A percentile compares a stretch with the other conserved stretches of the same genome.
Evolutionary conservation across 768 basidiomycete genomes (phyloP).

Genomic region (Lactarius akahatsu): DNA sequence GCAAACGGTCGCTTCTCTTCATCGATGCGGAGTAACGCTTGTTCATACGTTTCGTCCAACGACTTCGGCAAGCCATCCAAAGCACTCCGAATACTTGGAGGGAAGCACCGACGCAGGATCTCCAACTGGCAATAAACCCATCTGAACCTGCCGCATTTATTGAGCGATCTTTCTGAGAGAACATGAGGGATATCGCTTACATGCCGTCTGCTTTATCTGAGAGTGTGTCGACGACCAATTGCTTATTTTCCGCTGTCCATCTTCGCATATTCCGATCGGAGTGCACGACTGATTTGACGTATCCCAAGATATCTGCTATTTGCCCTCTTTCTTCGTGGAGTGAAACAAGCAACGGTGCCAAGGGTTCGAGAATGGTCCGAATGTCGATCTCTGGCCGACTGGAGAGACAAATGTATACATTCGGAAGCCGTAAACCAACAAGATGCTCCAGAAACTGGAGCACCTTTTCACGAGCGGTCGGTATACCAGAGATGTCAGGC

Average conservation of each 20-base stretch:
- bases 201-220: too few relatives aligned
- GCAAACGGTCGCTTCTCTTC: neutral
- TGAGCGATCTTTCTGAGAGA: too few relatives aligned
- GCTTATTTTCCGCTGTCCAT: too few relatives aligned
- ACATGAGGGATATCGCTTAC: too few relatives aligned
- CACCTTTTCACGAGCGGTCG: neutral
- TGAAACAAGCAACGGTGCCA: neutral
- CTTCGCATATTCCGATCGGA: too few relatives aligned
- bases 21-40: neutral
- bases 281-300: too few relatives aligned
- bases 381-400: too few relatives aligned
- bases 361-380: neutral
- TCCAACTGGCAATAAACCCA: neutral
- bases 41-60: neutral
- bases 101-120: neutral
- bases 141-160: too few relatives aligned
- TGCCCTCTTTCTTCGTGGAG: constrained; percentile 15
- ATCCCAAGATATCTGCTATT: neutral
- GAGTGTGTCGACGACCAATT: too few relatives aligned
- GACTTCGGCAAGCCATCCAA: neutral
- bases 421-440: neutral
- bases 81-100: neutral
- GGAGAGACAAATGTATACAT: constrained; percentile 2
- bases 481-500: too few relatives aligned
- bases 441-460: constrained; percentile 1